Evolutionary conservation across 106 monocot genomes (phyloP).

Genomic region (Vanilla planifolia): DNA sequence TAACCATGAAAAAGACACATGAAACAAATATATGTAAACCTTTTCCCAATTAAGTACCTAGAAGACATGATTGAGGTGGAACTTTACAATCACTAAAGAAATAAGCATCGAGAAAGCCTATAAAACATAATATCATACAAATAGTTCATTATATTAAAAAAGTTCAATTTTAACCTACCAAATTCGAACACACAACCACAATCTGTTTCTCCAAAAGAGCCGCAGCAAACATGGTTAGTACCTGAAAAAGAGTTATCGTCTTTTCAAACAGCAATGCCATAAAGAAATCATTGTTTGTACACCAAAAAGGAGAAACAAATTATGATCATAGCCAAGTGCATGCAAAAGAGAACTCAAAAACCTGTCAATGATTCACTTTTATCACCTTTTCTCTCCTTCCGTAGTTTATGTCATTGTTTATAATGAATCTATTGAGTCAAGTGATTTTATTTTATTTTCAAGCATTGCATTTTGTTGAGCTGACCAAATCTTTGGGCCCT

Average conservation of each 20-base stretch:
- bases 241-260: slow-evolving; percentile 26
- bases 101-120: not conserved
- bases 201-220: slow-evolving; percentile 99
- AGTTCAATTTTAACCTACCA: slow-evolving; percentile 44
- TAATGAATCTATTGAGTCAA: too few species aligned
- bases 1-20: slow-evolving; percentile 3
- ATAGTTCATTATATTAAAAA: not conserved
- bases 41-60: too few species aligned
- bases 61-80: not conserved
- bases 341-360: too few species aligned
- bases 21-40: not conserved
- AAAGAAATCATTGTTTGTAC: not conserved
- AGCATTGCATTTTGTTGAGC: too few species aligned
- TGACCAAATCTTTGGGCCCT: too few species aligned
- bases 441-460: too few species aligned
- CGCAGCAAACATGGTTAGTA: slow-evolving; percentile 80
- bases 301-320: not conserved
- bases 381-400: too few species aligned
- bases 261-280: slow-evolving; percentile 8
- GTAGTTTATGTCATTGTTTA: too few species aligned
- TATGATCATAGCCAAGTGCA: not conserved
- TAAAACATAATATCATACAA: not conserved
- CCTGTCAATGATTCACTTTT: too few species aligned
- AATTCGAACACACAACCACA: slow-evolving; percentile 87
- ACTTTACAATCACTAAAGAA: too few species aligned